Conservation (phyloP, 1,284 basidiomycete genomes). For the Trametes pubescens region DNA sequence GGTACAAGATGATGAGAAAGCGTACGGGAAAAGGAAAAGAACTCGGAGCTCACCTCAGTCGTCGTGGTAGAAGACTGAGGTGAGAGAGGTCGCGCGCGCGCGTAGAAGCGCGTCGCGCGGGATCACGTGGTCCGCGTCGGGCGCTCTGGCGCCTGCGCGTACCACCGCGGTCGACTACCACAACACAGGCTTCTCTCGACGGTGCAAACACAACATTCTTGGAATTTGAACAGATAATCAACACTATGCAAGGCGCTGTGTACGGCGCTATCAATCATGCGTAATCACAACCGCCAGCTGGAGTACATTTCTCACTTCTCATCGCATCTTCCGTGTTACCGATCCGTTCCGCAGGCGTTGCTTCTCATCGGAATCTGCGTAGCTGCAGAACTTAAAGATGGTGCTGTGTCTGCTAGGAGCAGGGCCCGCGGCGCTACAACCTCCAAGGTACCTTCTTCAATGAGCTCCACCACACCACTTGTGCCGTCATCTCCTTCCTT, state of each 20-base stretch:
- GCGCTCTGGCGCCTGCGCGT: not conserved
- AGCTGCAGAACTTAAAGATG: too few species aligned
- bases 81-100: not conserved
- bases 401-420: too few species aligned
- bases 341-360: too few species aligned
- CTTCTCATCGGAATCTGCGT: too few species aligned
- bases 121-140: not conserved
- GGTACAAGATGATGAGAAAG: not conserved
- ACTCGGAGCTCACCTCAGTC: not conserved
- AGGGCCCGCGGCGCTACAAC: too few species aligned
- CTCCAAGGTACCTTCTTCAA: not conserved
- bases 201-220: too few species aligned
- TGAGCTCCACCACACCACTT: not conserved
- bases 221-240: too few species aligned
- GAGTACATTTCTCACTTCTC: too few species aligned
- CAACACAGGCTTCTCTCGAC: not conserved
- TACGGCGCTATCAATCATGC: too few species aligned
- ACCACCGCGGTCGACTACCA: not conserved
- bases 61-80: conserved; percentile 5
- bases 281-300: too few species aligned
- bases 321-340: too few species aligned
- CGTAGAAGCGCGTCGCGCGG: not conserved
- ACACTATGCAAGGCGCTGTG: too few species aligned
- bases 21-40: not conserved
- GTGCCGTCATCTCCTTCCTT: not conserved